These are phyloP conservation scores for Musa schizocarpa DNA, from an alignment of 176 grass and related monocot genomes.

Conservation along the genomic window DNA sequence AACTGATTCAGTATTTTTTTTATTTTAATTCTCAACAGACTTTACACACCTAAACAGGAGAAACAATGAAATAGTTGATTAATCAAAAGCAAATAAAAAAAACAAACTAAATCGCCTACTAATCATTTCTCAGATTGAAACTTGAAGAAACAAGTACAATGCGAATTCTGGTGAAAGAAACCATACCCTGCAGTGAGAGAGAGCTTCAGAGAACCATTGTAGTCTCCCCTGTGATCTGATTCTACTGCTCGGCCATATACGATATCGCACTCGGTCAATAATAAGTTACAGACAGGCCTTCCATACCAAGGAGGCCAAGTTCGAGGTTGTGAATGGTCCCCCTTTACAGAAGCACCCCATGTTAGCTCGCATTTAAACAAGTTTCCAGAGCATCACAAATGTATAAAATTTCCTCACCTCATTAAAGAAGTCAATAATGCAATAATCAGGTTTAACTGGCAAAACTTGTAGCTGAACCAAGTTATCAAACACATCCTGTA, in stretches of 20 bases:
- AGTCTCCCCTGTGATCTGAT: slow-evolving; percentile 52
- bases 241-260: slow-evolving; percentile 65
- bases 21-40: too few species aligned
- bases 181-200: slow-evolving; percentile 65
- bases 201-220: slow-evolving; percentile 69
- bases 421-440: slow-evolving; percentile 69
- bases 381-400: neutral
- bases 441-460: slow-evolving; percentile 82
- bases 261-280: slow-evolving; percentile 89
- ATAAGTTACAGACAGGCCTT: slow-evolving; percentile 72
- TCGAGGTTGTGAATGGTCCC: slow-evolving; percentile 38
- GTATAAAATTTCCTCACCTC: slow-evolving; percentile 44
- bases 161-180: neutral
- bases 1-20: too few species aligned
- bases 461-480: slow-evolving; percentile 51
- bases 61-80: too few species aligned
- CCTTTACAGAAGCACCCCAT: slow-evolving; percentile 21
- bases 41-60: too few species aligned
- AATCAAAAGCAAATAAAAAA: too few species aligned
- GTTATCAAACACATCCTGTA: slow-evolving; percentile 63
- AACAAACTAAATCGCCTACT: neutral
- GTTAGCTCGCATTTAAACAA: neutral
- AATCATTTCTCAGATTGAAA: neutral
- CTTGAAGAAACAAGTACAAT: neutral
- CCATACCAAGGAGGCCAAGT: slow-evolving; percentile 63